Percentiles rank a stretch among this genome's conserved stretches.
Evolutionary conservation across 306 rosid genomes (phyloP).

Genomic region (Cucumis hystrix): DNA sequence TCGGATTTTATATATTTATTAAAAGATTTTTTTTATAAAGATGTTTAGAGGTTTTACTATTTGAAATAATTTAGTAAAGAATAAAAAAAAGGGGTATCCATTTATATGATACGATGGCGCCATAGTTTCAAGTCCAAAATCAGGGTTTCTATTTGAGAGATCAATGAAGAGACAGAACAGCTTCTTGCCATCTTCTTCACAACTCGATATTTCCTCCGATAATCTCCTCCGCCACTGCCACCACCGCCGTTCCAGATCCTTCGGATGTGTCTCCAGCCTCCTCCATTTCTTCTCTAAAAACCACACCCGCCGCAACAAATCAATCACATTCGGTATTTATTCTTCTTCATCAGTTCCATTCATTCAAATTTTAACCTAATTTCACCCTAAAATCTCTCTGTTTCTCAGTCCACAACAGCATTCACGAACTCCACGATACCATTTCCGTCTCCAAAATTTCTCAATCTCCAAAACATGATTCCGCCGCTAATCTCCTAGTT

Average conservation of each 20-base stretch:
- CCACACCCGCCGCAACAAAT: not conserved
- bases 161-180: constrained; percentile 1
- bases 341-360: not conserved
- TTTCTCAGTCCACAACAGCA: not conserved
- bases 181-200: not conserved
- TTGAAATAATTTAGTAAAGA: no score
- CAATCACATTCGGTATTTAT: not conserved
- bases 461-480: not conserved
- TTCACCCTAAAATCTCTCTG: not conserved
- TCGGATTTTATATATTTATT: no score
- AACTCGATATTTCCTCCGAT: not conserved
- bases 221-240: not conserved
- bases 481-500: not conserved
- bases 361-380: not conserved
- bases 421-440: not conserved
- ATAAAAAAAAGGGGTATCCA: no score
- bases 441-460: not conserved
- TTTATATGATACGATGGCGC: no score
- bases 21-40: no score
- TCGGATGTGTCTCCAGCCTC: not conserved
- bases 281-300: not conserved
- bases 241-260: not conserved
- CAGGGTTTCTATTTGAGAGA: not conserved
- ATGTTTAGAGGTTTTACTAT: no score
- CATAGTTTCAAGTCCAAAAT: not conserved